Evolutionary conservation across 352 stramenopile species (phyloP), one percentile per base, ranked within the genome.

Genomic region (Pythium folliculosum): DNA sequence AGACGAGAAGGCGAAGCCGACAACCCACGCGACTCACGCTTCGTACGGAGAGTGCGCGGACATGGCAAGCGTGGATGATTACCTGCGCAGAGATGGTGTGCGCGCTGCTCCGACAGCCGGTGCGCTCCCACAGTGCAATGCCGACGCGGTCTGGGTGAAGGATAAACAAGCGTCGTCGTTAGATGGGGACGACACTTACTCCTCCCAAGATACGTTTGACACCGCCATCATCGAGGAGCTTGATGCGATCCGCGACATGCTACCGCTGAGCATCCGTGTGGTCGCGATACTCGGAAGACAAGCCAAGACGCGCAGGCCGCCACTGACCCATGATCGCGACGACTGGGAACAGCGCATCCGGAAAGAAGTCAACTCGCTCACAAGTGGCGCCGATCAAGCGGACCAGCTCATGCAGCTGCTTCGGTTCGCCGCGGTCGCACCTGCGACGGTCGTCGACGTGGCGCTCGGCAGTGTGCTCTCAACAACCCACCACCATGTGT

Each of bases 331-430:
- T 14, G 3, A 16, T 25, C 40, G 43, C n/a, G 45, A 51, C 13
- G 35, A 51, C 6, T 70, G 56, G 64, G 56, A 56, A 25, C 64
- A 37, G 7, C 2, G 7, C 12, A 51, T 70, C 22, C 50, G 64
- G 12, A 70, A 65, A 22, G 25, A 45, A 22, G 21, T 65, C n/a
- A 70, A 65, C 32, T 70, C 64, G 3, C 43, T 71, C 6, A 71
- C 65, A 0, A 59, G 52, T 30, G 21, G 1, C 6, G 43, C 16
- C 6, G 23, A 44, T 14, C 3, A 45, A 12, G n/a, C 19, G 35
- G n/a, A 25, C 14, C 7, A 58, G 38, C 16, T 62, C 10, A 12
- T 47, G 3, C 27, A 63, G 12, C 57, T 71, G 9, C 38, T 71
- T 22, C 50, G 58, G 2, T 56, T 54, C 1, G 51, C 65, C 17